These are phyloP conservation scores for Fusarium zealandicum DNA, from an alignment of 2,329 filamentous ascomycete species.

Conservation along the genomic window DNA sequence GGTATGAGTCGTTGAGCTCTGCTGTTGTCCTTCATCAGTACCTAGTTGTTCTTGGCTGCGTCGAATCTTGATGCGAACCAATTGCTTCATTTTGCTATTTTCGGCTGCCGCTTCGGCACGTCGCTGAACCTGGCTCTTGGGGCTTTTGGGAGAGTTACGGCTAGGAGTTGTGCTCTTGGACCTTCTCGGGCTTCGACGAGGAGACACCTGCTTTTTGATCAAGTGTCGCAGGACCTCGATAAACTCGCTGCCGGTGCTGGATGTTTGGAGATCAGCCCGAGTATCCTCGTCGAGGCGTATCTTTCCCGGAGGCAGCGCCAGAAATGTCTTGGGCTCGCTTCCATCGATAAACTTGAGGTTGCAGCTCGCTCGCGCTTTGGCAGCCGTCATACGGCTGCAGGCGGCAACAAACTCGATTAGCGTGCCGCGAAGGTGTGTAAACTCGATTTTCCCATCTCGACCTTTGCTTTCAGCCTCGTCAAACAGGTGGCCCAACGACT, in stretches of 20 bases:
- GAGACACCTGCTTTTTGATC: slow-evolving; percentile 22
- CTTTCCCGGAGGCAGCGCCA: slow-evolving; percentile 16
- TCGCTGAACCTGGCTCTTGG: slow-evolving; percentile 15
- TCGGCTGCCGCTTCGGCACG: slow-evolving; percentile 4
- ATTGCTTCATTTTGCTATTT: background rate
- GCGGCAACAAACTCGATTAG: slow-evolving; percentile 24
- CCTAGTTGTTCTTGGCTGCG: background rate
- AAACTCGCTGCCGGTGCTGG: slow-evolving; percentile 17
- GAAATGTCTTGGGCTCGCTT: slow-evolving; percentile 5
- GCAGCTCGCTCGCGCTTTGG: slow-evolving; percentile 23
- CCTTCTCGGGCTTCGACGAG: slow-evolving; percentile 6
- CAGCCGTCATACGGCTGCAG: slow-evolving; percentile 17
- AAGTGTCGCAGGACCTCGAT: slow-evolving; percentile 13
- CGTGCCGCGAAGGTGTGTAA: slow-evolving; percentile 12
- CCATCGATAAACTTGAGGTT: slow-evolving; percentile 33
- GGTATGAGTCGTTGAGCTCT: background rate
- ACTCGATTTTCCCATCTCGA: slow-evolving; percentile 16
- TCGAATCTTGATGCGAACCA: slow-evolving; percentile 13
- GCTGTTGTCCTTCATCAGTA: background rate
- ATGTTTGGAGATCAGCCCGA: slow-evolving; percentile 6
- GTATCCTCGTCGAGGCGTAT: slow-evolving; percentile 14
- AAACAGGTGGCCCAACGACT: slow-evolving; percentile 28
- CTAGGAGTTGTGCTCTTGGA: slow-evolving; percentile 7
- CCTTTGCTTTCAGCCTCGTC: slow-evolving; percentile 21
- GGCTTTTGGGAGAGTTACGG: slow-evolving; percentile 8